A percentile compares a stretch with the other conserved stretches of the same genome.
phyloP scores from a whole-genome alignment of 441 rosid genomes.

The Cnidoscolus chayamansa region DNA sequence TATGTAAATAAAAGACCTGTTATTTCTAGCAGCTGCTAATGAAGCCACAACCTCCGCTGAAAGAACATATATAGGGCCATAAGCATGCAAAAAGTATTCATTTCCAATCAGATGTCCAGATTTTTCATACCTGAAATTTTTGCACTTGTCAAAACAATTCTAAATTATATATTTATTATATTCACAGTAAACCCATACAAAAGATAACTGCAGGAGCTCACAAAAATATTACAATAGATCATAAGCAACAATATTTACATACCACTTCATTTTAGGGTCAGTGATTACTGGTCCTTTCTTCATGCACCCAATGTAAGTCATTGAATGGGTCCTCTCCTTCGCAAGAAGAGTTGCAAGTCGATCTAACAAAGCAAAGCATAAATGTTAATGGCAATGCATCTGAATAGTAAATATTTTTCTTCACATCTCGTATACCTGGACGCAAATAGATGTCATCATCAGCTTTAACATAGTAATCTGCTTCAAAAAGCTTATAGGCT shows the following conservation, averaged over 20 bases:
- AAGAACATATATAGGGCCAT: constrained; percentile 71
- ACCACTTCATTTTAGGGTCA: constrained; percentile 76
- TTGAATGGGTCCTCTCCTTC: constrained; percentile 55
- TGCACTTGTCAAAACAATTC: constrained; percentile 8
- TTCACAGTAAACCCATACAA: background rate
- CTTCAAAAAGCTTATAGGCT: constrained; percentile 64
- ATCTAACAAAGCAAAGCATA: constrained; percentile 36
- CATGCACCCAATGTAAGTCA: constrained; percentile 77
- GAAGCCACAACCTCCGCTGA: constrained; percentile 70
- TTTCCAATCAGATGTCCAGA: constrained; percentile 67
- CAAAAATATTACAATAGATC: background rate
- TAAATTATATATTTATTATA: background rate
- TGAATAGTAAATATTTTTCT: background rate
- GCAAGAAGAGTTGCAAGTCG: constrained; percentile 78
- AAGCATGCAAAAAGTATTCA: constrained; percentile 75
- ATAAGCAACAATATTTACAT: background rate
- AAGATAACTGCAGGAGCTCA: background rate
- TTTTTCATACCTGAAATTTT: constrained; percentile 55
- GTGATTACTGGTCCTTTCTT: constrained; percentile 86
- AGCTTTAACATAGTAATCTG: constrained; percentile 74
- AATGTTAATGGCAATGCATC: background rate
- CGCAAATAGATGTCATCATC: constrained; percentile 76
- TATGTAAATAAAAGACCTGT: constrained; percentile 40
- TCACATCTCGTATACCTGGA: constrained; percentile 46
- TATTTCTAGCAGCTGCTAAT: constrained; percentile 55